Evolutionary conservation across 495 filamentous ascomycete species (phyloP), one percentile per base, ranked within the genome.

Genomic region (Neurospora pannonica): DNA sequence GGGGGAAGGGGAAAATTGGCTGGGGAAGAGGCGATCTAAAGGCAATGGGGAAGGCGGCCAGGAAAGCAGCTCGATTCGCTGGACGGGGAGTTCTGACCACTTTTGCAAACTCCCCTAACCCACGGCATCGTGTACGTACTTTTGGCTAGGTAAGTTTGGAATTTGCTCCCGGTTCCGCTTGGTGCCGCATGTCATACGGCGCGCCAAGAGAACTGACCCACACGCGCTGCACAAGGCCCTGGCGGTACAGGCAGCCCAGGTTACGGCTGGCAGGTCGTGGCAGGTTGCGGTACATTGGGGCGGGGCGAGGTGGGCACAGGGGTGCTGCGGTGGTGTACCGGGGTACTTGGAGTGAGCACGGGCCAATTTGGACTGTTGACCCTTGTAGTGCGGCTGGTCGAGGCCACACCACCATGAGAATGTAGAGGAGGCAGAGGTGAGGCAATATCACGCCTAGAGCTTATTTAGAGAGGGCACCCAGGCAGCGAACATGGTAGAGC

Each of bases 1-100:
- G 71, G 72, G 72, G 76, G 73, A 73, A 71, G 75, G 75, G 76
- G 77, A 78, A 78, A 78, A 77, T 79, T 75, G 71, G 74, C 74
- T 76, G 76, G 78, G 77, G 77, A 76, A 71, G 75, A 76, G 78
- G 77, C 78, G 79, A 78, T 77, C 77, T 77, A 46, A 72, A 67
- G 54, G 73, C 62, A 54, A 70, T 72, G 77, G 74, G 77, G 54
- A 70, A 70, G 70, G 67, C 54, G 54, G 54, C 54, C 54, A 36
- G 54, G 54, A 67, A 67, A 67, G 54, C 54, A 67, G 54, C 54
- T 67, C 54, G 54, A 67, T 67, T 67, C 54, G 54, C 54, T 67
- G 54, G 54, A 67, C 54, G 54, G 54, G 54, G 54, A 67, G 54
- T 67, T 67, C 54, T 67, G 54, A 67, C 54, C 54, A 67, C 54